Conservation (phyloP, 2,329 filamentous ascomycete species). For the Monilinia fructigena region DNA sequence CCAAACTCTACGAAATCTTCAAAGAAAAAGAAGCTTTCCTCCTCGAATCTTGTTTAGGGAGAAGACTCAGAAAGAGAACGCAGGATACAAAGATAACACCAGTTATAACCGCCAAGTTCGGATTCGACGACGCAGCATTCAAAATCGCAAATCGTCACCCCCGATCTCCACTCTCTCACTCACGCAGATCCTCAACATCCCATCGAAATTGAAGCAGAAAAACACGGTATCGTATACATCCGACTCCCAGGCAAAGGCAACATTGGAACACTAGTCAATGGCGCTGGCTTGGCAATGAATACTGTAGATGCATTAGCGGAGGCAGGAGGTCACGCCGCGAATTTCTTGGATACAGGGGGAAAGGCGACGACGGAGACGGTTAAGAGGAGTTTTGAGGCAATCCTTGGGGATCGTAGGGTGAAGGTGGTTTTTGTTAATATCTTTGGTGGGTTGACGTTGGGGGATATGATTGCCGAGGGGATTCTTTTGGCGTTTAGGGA, state of each 20-base stretch:
- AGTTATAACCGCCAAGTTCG: slow-evolving; percentile 55
- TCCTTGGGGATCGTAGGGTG: slow-evolving; percentile 69
- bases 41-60: slow-evolving; percentile 52
- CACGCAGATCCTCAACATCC: slow-evolving; percentile 52
- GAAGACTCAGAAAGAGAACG: slow-evolving; percentile 18
- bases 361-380: slow-evolving; percentile 84
- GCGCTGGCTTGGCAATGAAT: slow-evolving; percentile 87
- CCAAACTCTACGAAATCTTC: slow-evolving; percentile 58
- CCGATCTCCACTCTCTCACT: slow-evolving; percentile 57
- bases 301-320: slow-evolving; percentile 76
- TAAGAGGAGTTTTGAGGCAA: slow-evolving; percentile 70
- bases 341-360: slow-evolving; percentile 87
- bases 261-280: slow-evolving; percentile 84
- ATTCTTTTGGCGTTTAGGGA: slow-evolving; percentile 72
- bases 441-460: slow-evolving; percentile 60
- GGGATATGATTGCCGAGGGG: slow-evolving; percentile 78
- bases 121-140: slow-evolving; percentile 70
- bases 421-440: slow-evolving; percentile 72
- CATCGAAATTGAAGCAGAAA: slow-evolving; percentile 61
- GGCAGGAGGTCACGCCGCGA: slow-evolving; percentile 68
- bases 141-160: slow-evolving; percentile 59
- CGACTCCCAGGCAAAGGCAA: slow-evolving; percentile 56
- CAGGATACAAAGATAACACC: slow-evolving; percentile 32
- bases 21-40: slow-evolving; percentile 64
- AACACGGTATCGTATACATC: slow-evolving; percentile 77